Conservation (phyloP, 352 stramenopile species). For the Pythium oligandrum region DNA sequence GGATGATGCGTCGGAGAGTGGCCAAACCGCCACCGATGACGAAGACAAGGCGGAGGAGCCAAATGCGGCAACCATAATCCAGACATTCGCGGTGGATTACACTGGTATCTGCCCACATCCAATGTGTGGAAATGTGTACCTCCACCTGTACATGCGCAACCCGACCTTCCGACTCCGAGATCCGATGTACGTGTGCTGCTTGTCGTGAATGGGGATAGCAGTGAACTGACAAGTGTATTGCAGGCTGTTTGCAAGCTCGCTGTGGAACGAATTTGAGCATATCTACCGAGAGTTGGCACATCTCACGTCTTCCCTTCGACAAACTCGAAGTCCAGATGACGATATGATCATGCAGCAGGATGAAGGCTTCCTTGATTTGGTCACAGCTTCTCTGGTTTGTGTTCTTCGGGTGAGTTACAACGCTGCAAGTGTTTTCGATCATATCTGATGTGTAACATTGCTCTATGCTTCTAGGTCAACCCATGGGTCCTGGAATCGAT, state of each 20-base stretch:
- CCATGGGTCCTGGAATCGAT: slow-evolving; percentile 51
- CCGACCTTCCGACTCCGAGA: slow-evolving; percentile 91
- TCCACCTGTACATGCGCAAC: slow-evolving; percentile 91
- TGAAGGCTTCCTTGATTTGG: slow-evolving; percentile 62
- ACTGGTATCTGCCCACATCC: slow-evolving; percentile 59
- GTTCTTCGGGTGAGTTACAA: slow-evolving; percentile 46
- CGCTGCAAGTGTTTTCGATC: no score
- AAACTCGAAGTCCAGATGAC: slow-evolving; percentile 60
- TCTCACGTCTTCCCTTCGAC: slow-evolving; percentile 54
- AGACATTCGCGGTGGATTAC: slow-evolving; percentile 75
- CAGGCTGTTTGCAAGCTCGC: slow-evolving; percentile 73
- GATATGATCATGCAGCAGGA: slow-evolving; percentile 61
- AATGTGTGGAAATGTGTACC: slow-evolving; percentile 86
- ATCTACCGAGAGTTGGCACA: slow-evolving; percentile 63
- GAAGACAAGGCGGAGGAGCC: slow-evolving; percentile 4
- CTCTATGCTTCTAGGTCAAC: slow-evolving; percentile 38
- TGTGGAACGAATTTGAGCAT: slow-evolving; percentile 79
- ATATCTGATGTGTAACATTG: no score
- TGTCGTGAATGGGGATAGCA: no score
- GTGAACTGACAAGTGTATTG: slow-evolving; percentile 1
- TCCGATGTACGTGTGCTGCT: slow-evolving; percentile 52
- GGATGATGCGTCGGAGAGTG: background rate
- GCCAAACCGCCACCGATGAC: slow-evolving; percentile 10
- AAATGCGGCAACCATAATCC: slow-evolving; percentile 35
- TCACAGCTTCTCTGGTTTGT: slow-evolving; percentile 76